Evolutionary conservation across 148 eudicot genomes (phyloP), one percentile per base, ranked within the genome.

Genomic region (Rhododendron henanense): DNA sequence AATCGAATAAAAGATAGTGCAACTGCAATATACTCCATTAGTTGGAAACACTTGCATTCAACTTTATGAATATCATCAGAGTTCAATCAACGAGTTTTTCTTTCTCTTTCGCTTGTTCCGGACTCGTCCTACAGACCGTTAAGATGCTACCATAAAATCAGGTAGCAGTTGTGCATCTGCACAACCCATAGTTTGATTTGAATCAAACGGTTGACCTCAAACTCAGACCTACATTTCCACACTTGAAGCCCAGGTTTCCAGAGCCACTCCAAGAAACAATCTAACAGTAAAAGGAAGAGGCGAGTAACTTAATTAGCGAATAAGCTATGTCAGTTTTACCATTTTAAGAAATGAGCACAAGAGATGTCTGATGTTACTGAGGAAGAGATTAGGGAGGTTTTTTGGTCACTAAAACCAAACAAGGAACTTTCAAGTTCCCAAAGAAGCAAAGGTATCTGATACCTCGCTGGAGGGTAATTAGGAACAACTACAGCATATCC

Each of bases 171-270:
- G 23, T 80, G 47, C 45, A 81, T 81, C 59, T 18, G 41, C 16
- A 28, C 5, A 47, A 69, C 44, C 59, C 14, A 48, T 47, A 16
- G 77, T 69, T 28, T 18, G n/a, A 47, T 28, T 28, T 44, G 16
- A 53, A 35, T 4, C 3, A 33, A 51, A 11, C 19, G 15, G 47
- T 81, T 81, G 31, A n/a, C 83, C 69, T 18, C 47, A 81, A 81
- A 81, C 83, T 33, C 69, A 55, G 35, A 81, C 45, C 28, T 84
- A 21, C 19, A 73, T 50, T 84, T 50, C 77, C 67, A 48, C 65
- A 84, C 19, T 13, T 35, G 80, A 61, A n/a, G 51, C 51, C 33
- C 28, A 61, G 23, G 35, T 41, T 81, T 82, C 51, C 25, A 39
- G 23, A 33, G 16, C 35, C 39, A 25, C 71, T 19, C 69, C 45